These are phyloP conservation scores for Hyparrhenia diplandra DNA, from an alignment of 176 grass and related monocot species.

Conservation along the genomic window DNA sequence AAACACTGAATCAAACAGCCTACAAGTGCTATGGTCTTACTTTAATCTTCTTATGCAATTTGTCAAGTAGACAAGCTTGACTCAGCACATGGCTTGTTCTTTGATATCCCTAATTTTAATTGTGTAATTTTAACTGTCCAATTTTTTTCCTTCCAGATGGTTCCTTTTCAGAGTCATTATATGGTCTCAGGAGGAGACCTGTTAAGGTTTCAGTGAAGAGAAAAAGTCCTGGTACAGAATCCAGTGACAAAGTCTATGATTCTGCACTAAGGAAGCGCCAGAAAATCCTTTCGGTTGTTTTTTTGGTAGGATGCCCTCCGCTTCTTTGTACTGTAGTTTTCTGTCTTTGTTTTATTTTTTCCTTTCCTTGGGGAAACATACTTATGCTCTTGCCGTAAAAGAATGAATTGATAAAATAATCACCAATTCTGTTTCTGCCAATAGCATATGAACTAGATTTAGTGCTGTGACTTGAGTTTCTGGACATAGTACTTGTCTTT, in stretches of 20 bases:
- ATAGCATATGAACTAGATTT: slow-evolving; percentile 1
- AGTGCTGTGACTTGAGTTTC: not conserved
- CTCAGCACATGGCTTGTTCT: not conserved
- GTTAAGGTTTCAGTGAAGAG: slow-evolving; percentile 55
- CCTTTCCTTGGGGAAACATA: not conserved
- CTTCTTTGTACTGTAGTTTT: slow-evolving; percentile 7
- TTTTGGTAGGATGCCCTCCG: slow-evolving; percentile 62
- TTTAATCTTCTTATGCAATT: slow-evolving; percentile 13
- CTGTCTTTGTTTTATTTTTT: not conserved
- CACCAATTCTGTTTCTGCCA: not conserved
- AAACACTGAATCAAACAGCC: not conserved
- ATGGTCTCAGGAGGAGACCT: slow-evolving; percentile 83
- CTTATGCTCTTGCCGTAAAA: slow-evolving; percentile 5
- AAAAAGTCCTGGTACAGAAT: slow-evolving; percentile 43
- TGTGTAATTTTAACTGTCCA: not conserved
- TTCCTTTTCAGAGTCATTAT: slow-evolving; percentile 95
- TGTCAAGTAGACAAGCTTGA: slow-evolving; percentile 1
- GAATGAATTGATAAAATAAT: not conserved
- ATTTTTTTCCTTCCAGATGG: slow-evolving; percentile 65
- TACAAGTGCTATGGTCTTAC: not conserved
- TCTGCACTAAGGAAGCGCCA: slow-evolving; percentile 81
- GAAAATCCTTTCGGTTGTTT: slow-evolving; percentile 81
- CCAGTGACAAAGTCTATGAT: slow-evolving; percentile 45
- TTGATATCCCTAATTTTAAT: not conserved
- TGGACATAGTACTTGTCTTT: not conserved